Evolutionary conservation across 306 rosid species (phyloP).

Genomic region (Oemleria cerasiformis): DNA sequence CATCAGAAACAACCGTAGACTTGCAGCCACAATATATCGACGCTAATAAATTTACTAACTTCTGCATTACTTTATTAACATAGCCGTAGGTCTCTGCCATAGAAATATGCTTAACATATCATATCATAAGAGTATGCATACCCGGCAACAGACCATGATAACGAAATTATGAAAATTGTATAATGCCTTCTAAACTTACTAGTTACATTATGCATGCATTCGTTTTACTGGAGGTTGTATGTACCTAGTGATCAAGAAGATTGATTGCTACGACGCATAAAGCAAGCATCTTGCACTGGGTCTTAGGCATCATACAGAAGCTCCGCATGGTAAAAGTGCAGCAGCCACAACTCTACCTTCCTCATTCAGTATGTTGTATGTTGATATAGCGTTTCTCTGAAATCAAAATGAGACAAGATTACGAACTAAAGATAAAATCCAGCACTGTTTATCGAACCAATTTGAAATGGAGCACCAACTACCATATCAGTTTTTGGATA

Average conservation of each 20-base stretch:
- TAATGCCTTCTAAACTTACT: neutral
- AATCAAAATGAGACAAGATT: slow-evolving; percentile 10
- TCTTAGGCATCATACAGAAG: slow-evolving; percentile 40
- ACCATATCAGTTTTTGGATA: neutral
- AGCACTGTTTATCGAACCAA: neutral
- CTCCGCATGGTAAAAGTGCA: slow-evolving; percentile 64
- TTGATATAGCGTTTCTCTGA: slow-evolving; percentile 81
- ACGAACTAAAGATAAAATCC: neutral
- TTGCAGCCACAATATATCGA: neutral
- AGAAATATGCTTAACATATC: neutral
- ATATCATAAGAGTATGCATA: neutral
- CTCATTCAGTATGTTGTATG: slow-evolving; percentile 91
- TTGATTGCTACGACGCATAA: neutral
- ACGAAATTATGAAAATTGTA: neutral
- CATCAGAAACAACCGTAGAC: neutral
- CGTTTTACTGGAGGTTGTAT: neutral
- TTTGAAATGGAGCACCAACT: neutral
- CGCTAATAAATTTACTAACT: neutral
- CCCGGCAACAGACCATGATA: neutral
- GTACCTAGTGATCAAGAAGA: slow-evolving; percentile 4
- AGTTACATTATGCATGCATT: slow-evolving; percentile 1
- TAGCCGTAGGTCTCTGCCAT: neutral
- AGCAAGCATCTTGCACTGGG: neutral
- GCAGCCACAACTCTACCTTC: slow-evolving; percentile 96
- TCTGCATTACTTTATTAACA: neutral